Conservation (phyloP, 139 green algal species). For the Coelastrella sp. region DNA sequence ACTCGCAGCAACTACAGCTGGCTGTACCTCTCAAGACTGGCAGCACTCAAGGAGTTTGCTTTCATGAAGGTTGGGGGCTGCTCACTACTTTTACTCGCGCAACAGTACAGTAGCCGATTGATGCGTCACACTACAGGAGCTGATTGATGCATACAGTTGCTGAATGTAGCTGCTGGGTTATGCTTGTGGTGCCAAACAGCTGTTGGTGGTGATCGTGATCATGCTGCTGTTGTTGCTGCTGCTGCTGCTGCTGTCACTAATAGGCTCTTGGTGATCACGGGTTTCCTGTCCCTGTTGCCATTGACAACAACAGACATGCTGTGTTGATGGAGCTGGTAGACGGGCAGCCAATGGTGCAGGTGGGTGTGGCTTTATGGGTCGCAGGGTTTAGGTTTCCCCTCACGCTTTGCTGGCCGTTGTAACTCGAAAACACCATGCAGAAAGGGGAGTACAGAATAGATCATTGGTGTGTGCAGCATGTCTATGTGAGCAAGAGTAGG, state of each 20-base stretch:
- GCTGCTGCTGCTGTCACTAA: slow-evolving; percentile 13
- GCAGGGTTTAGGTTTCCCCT: too few species aligned
- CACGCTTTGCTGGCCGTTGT: too few species aligned
- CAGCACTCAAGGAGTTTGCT: slow-evolving; percentile 95
- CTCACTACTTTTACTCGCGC: too few species aligned
- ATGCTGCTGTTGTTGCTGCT: slow-evolving; percentile 14
- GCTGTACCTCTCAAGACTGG: slow-evolving; percentile 95
- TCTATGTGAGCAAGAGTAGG: too few species aligned
- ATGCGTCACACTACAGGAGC: too few species aligned
- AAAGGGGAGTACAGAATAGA: too few species aligned
- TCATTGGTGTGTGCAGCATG: too few species aligned
- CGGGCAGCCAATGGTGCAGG: slow-evolving; percentile 83
- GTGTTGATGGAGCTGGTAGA: slow-evolving; percentile 95
- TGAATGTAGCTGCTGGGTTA: slow-evolving; percentile 3
- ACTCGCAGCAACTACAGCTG: slow-evolving; percentile 81
- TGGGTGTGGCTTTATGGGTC: too few species aligned
- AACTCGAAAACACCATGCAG: too few species aligned
- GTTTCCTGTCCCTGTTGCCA: slow-evolving; percentile 91
- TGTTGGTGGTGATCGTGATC: not conserved
- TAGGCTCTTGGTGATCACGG: slow-evolving; percentile 88
- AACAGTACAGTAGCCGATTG: too few species aligned
- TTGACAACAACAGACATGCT: slow-evolving; percentile 95
- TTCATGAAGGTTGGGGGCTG: slow-evolving; percentile 90
- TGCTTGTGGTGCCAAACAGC: not conserved
- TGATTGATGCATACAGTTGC: too few species aligned